Conservation (phyloP, 2,329 filamentous ascomycete genomes). For the Claviceps spartinae region DNA sequence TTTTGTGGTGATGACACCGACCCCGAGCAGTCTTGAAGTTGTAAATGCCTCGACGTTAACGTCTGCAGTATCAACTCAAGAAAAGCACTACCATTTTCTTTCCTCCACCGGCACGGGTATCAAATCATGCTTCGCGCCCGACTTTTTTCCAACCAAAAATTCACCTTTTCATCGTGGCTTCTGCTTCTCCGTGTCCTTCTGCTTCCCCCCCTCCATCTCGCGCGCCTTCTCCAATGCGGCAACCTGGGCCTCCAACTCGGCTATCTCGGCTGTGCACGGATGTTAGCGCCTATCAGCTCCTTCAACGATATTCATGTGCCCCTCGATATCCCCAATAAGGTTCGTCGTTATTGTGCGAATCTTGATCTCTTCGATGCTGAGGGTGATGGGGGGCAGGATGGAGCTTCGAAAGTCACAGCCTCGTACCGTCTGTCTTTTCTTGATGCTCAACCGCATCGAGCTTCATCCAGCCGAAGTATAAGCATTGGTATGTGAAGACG, state of each 20-base stretch:
- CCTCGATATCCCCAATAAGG: too few relatives aligned
- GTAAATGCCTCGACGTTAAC: not conserved
- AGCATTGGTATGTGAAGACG: constrained; percentile 64
- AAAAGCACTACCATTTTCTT: not conserved
- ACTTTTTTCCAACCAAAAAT: constrained; percentile 5
- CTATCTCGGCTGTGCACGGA: constrained; percentile 17
- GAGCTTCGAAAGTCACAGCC: too few relatives aligned
- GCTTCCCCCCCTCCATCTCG: not conserved
- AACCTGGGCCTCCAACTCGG: constrained; percentile 24
- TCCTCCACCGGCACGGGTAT: not conserved
- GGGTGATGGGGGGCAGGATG: too few relatives aligned
- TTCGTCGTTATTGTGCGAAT: too few relatives aligned
- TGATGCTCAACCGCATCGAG: constrained; percentile 59
- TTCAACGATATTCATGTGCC: too few relatives aligned
- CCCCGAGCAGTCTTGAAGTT: not conserved
- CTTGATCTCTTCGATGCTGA: too few relatives aligned
- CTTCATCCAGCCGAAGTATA: constrained; percentile 62
- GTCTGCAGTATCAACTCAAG: not conserved
- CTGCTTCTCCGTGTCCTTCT: not conserved
- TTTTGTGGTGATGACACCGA: not conserved
- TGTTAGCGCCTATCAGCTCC: not conserved
- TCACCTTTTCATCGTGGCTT: constrained; percentile 8
- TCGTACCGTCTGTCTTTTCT: constrained; percentile 41
- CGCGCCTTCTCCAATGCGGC: constrained; percentile 17
- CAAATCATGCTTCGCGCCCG: not conserved